These are phyloP conservation scores for Xylariomycetidae sp. DNA, from an alignment of 2,329 filamentous ascomycete genomes.

Conservation along the genomic window DNA sequence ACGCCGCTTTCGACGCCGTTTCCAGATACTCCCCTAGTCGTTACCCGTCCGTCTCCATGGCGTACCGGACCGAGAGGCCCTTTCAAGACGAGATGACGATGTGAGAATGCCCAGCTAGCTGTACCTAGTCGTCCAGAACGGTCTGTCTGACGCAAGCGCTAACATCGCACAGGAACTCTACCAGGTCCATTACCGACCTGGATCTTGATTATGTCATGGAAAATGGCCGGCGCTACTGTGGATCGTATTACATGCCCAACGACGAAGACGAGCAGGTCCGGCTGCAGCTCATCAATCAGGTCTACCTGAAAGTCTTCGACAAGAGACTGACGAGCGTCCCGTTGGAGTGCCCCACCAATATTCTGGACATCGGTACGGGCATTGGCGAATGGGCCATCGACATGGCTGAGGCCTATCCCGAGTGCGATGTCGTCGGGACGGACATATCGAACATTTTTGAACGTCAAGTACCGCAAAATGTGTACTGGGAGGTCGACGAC, in stretches of 20 bases:
- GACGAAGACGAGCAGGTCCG: constrained; percentile 60
- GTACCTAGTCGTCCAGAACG: not conserved
- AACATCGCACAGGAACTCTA: constrained; percentile 27
- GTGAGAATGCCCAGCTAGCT: constrained; percentile 30
- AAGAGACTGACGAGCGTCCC: constrained; percentile 39
- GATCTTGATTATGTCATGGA: constrained; percentile 53
- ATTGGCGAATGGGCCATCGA: constrained; percentile 48
- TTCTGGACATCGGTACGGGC: constrained; percentile 56
- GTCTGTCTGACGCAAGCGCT: constrained; percentile 8
- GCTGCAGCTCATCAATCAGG: constrained; percentile 55
- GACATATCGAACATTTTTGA: constrained; percentile 55
- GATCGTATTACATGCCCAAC: constrained; percentile 60
- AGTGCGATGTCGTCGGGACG: constrained; percentile 52
- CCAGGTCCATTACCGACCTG: constrained; percentile 41
- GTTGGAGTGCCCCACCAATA: constrained; percentile 33
- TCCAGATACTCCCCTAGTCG: constrained; percentile 38
- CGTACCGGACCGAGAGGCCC: constrained; percentile 30
- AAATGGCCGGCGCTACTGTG: constrained; percentile 57
- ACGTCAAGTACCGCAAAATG: constrained; percentile 50
- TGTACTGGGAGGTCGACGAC: constrained; percentile 55
- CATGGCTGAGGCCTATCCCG: constrained; percentile 47
- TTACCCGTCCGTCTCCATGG: constrained; percentile 30
- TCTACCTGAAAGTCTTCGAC: constrained; percentile 48
- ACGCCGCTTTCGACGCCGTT: constrained; percentile 34
- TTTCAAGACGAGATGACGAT: constrained; percentile 24